Percentiles rank a stretch among this genome's conserved stretches.
Conservation (phyloP, 441 rosid species). For the Croton laevigatus region DNA sequence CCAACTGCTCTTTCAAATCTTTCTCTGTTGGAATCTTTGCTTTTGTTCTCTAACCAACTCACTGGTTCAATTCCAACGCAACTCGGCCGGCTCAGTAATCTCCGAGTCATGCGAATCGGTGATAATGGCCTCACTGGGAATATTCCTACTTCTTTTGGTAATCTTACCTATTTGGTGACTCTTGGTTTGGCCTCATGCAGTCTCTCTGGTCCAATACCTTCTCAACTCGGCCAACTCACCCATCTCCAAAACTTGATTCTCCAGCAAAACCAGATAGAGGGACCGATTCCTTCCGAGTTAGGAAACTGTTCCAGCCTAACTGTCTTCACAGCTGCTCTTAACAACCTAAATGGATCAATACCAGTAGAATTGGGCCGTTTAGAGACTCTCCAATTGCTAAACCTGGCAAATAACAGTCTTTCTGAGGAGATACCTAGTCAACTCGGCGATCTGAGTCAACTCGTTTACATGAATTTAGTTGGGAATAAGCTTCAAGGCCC, state of each 20-base stretch:
- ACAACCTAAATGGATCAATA: constrained; percentile 71
- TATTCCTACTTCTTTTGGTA: constrained; percentile 59
- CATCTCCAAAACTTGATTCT: constrained; percentile 40
- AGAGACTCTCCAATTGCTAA: constrained; percentile 48
- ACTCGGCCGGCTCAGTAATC: constrained; percentile 53
- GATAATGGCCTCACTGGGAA: constrained; percentile 67
- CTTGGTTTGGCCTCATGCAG: constrained; percentile 72
- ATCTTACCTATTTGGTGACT: constrained; percentile 44
- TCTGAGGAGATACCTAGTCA: constrained; percentile 60
- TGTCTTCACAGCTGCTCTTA: constrained; percentile 45
- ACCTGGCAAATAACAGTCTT: constrained; percentile 64
- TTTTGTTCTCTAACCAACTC: constrained; percentile 78
- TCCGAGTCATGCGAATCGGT: constrained; percentile 64
- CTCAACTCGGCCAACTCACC: constrained; percentile 55
- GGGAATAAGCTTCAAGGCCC: constrained; percentile 60
- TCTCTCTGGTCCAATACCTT: constrained; percentile 63
- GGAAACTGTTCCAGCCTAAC: constrained; percentile 74
- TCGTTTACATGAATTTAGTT: constrained; percentile 52
- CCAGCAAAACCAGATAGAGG: constrained; percentile 60
- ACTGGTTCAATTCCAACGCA: constrained; percentile 62
- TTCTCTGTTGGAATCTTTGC: constrained; percentile 65
- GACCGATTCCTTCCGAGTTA: constrained; percentile 58
- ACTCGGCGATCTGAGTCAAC: constrained; percentile 58
- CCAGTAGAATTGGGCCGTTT: constrained; percentile 58
- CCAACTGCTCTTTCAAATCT: constrained; percentile 77